phyloP scores from a whole-genome alignment of 2,329 filamentous ascomycete species.

The Fonsecaea multimorphosa region DNA sequence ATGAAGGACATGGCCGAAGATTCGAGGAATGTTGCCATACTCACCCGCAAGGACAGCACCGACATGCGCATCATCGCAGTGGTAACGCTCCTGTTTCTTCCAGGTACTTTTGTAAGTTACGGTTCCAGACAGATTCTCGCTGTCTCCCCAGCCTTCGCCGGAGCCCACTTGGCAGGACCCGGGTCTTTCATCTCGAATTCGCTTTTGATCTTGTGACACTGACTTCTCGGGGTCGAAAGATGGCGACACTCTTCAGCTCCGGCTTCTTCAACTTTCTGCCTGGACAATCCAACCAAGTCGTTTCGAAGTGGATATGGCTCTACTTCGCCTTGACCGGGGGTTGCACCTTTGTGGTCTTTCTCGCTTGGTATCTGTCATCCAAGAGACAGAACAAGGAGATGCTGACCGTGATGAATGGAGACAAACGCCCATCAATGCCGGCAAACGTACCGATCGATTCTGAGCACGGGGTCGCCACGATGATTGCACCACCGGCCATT shows the following conservation, averaged over 20 bases:
- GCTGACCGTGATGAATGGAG: constrained; percentile 3
- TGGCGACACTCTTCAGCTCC: constrained; percentile 40
- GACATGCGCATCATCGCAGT: constrained; percentile 50
- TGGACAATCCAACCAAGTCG: constrained; percentile 16
- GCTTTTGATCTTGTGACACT: neutral
- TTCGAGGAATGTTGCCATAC: constrained; percentile 22
- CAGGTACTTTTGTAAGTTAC: constrained; percentile 45
- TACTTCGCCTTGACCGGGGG: constrained; percentile 25
- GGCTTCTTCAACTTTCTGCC: constrained; percentile 29
- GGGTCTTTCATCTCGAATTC: neutral
- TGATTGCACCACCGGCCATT: neutral
- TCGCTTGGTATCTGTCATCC: constrained; percentile 14
- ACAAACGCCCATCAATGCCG: neutral
- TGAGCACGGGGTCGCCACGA: neutral
- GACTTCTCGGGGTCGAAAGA: constrained; percentile 10
- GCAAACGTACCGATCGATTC: neutral
- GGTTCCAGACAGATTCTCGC: neutral
- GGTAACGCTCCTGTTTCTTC: constrained; percentile 51
- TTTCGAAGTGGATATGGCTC: constrained; percentile 32
- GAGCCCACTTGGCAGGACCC: neutral
- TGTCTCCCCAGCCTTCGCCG: neutral
- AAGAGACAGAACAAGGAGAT: constrained; percentile 21
- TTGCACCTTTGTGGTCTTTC: constrained; percentile 20
- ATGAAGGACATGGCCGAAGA: constrained; percentile 30
- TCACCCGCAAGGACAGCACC: constrained; percentile 43